Base-by-base conservation (phyloP, 2,329 filamentous ascomycete genomes). In the Fusarium redolens region DNA sequence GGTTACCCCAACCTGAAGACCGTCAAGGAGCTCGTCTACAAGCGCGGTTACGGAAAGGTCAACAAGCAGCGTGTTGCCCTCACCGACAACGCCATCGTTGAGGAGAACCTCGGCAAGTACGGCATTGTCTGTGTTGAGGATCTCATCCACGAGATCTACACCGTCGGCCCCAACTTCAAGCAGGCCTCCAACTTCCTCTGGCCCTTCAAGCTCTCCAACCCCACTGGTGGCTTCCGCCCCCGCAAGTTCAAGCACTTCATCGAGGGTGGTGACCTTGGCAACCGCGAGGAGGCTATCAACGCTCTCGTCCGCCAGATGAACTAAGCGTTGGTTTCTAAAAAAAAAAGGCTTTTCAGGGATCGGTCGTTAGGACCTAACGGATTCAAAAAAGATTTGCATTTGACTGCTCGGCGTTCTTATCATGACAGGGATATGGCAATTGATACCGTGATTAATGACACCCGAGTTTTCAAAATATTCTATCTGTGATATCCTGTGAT, bases 181-280 rank as follows among this genome's bases (percentile, higher is more conserved):
- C 95, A 98, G 89, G 95, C 94, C 82, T 91, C 92, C 89, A 99
- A 98, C 93, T 98, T 98, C 92, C 88, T 98, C 79, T 99, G 96
- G 96, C 96, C 96, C 83, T 99, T 99, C 92, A 98, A 99, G 93
- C 93, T 99, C 79, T 95, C 91, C 91, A 98, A 97, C 92, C 96
- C 96, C 83, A 98, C 88, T 80, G 96, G 96, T 85, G 96, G 96
- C 77, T 99, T 98, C 94, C 92, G 93, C 80, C 86, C 93, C 81
- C 91, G 96, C 87, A 99, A 98, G 90, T 98, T 98, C 92, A 96
- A 95, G 90, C 95, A 98, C 90, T 98, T 94, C 89, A 93, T 98
- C 75, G 93, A 98, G 90, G 96, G 96, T 86, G 96, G 96, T 92
- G 96, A 99, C 86, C 89, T 97, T 80, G 96, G 96, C 85, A 98